Base-by-base conservation (phyloP, 2,329 filamentous ascomycete genomes). In the Monosporascus sp. region DNA sequence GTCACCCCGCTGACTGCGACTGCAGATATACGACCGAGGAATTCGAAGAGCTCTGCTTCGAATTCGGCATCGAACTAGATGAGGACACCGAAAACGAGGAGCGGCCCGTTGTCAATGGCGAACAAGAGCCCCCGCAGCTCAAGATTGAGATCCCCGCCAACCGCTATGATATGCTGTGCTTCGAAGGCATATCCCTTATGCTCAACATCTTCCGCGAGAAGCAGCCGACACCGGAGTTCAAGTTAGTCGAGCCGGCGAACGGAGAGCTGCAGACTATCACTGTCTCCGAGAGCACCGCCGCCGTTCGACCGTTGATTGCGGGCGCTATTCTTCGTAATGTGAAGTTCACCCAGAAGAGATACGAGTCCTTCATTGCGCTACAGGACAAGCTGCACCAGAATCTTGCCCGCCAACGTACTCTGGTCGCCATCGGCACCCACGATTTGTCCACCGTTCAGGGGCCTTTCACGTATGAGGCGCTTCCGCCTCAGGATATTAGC, bases 331-430 rank as follows among this genome's bases (percentile, higher is more conserved):
- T 99, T 58, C 86, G 94, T 61, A 89, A 91, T 69, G 82, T 99
- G 77, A 91, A 86, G 66, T 97, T 99, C 79, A 92, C 89, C 63
- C 81, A 94, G 76, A 89, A 87, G 62, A 82, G 88, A 61, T 99
- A 99, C 72, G 90, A 96, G 63, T 97, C 91, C 67, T 99, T 99
- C 88, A 99, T 99, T 69, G 84, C 87, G 53, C 81, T 99, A 48
- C 94, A 99, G 76, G 95, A 99, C 76, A 99, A 99, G 78, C 83
- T 99, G 48, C 94, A 99, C 76, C 88, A 93, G 70, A 99, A 99
- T 69, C 78, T 99, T 60, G 95, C 94, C 48, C 85, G 94, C 57
- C 89, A 97, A 72, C 80, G 94, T 65, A 97, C 93, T 1, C 76
- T 99, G 47, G 93, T 97, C n/a, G 89, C 93, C 22, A 97, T 99